phyloP scores from a whole-genome alignment of 2,329 filamentous ascomycete genomes.

The Xylaria sp. region DNA sequence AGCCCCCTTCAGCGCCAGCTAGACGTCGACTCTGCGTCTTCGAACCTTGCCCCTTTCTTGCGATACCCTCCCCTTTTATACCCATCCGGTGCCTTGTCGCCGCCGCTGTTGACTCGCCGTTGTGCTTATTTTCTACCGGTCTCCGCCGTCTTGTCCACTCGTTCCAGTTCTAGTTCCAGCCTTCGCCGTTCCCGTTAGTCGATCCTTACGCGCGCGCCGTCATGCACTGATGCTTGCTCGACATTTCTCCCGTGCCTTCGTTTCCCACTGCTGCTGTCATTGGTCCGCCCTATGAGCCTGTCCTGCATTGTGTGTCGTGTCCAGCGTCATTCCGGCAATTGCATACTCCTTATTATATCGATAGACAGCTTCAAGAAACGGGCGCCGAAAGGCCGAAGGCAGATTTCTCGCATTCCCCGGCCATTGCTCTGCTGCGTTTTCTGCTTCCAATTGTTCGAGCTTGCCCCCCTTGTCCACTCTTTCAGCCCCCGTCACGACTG shows the following conservation, averaged over 20 bases:
- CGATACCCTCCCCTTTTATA: conserved; percentile 47
- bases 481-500: conserved; percentile 12
- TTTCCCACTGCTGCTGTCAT: conserved; percentile 27
- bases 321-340: conserved; percentile 40
- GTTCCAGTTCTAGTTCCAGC: conserved; percentile 20
- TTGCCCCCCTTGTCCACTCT: conserved; percentile 23
- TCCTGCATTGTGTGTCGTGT: conserved; percentile 33
- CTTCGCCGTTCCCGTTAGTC: conserved; percentile 28
- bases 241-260: conserved; percentile 26
- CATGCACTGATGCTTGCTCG: conserved; percentile 38
- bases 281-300: conserved; percentile 27
- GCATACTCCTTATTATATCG: conserved; percentile 42
- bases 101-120: conserved; percentile 39
- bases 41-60: conserved; percentile 37
- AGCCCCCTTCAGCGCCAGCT: conserved; percentile 26
- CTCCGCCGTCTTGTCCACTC: conserved; percentile 30
- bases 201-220: conserved; percentile 33
- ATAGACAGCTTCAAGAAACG: conserved; percentile 34
- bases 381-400: conserved; percentile 21
- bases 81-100: conserved; percentile 36
- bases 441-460: conserved; percentile 33
- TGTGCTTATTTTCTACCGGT: conserved; percentile 47
- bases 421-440: conserved; percentile 31
- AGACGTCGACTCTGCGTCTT: conserved; percentile 22
- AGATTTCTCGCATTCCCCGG: conserved; percentile 25